Evolutionary conservation across 495 filamentous ascomycete species (phyloP), one percentile per base, ranked within the genome.

Genomic region (Niebla homalea): DNA sequence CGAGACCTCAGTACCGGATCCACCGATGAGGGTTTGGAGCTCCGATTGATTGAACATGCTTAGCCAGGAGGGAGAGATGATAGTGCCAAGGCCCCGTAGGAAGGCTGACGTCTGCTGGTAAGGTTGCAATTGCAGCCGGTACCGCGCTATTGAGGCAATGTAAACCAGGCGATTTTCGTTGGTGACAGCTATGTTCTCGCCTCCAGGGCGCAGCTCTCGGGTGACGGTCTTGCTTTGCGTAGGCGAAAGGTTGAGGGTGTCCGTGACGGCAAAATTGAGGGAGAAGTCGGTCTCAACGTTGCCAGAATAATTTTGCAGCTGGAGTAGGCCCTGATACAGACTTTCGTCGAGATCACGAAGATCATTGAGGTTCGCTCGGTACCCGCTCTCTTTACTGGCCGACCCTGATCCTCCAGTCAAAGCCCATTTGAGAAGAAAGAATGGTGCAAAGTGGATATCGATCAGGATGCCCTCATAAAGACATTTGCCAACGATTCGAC

Each of bases 1-100:
- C 58, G 94, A 81, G 52, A 97, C 90, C 39, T 87, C 80, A 16
- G 81, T 81, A 21, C 74, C 78, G 57, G 90, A 85, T 49, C 92
- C 92, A 53, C 87, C 85, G 14, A 98, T 81, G 8, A 98, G 78
- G 0, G 87, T 92, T 63, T 98, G 92, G 19, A 98, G 72, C 58
- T 98, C 92, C 7, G 77, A 72, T 57, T 96, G 92, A 63, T 98
- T 98, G 72, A 99, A 99, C 92, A 99, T 99, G 55, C 79, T 85
- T 3, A 99, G 72, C 92, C 92, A 99, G 3, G 76, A 74, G 0
- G 90, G 90, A 50, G 88, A 81, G 53, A 99, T 93, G 57, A 99
- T 93, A 48, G 82, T 72, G 14, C 84, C 76, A 4, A 98, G 75
- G 1, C 92, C 92, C 43, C 77, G 75, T 7, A 98, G 75, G 58